Evolutionary conservation across 768 basidiomycete species (phyloP), one percentile per base, ranked within the genome.

Genomic region (Mycena maculata): DNA sequence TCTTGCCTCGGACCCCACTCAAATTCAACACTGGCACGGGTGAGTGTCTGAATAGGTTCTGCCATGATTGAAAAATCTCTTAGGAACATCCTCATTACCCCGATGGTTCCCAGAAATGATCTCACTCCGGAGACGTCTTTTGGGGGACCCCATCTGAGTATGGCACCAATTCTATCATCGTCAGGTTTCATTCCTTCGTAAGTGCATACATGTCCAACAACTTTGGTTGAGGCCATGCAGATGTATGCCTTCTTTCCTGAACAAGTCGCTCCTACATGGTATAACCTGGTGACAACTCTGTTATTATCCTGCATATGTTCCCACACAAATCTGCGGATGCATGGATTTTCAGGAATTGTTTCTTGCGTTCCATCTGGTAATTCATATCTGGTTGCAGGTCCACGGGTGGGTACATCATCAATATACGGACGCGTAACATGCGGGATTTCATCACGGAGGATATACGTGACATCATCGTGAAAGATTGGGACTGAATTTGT

Each of bases 121-220:
- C 70, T n/a, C 18, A 75, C 71, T 6, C 72, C 74, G 0, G 58
- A 63, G 0, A 67, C 30, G 13, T 50, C 56, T 38, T 65, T 31
- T 15, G 61, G 59, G 0, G 62, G 20, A 15, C 55, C 58, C 75
- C 75, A 77, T 10, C 70, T 63, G 10, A 18, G 15, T 22, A 82
- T 75, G 13, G 76, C 77, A 1, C 69, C 68, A 0, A 79, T 71
- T 3, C 74, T 68, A 0, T 42, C 25, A 0, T 74, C 59, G 11
- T 79, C 74, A 0, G 80, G 77, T 0, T 77, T 28, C 0, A 73
- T 52, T 0, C 84, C 81, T 25, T 82, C 72, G 28, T 72, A 77
- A 0, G 78, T 80, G 44, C 81, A 82, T 0, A 63, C 63, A 23
- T 84, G 79, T 0, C 83, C 80, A 0, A 85, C 55, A 1, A 83